A percentile compares a stretch with the other conserved stretches of the same genome.
These are phyloP conservation scores for Fusarium sp. DNA, from an alignment of 2,329 filamentous ascomycete species.

Conservation along the genomic window DNA sequence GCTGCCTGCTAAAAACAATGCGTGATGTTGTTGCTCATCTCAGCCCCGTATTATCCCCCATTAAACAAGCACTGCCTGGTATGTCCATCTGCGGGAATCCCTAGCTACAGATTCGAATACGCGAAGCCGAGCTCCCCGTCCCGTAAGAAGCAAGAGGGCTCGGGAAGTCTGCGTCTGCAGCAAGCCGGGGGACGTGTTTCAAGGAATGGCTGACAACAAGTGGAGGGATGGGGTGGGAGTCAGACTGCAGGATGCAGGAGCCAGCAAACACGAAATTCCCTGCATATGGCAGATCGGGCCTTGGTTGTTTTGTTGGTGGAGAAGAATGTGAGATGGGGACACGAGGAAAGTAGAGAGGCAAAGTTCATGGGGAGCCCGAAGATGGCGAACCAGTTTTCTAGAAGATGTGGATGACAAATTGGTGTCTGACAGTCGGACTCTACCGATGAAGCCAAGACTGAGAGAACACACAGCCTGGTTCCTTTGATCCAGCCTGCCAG, in stretches of 20 bases:
- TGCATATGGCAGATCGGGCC: slow-evolving; percentile 32
- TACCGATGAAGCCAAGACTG: slow-evolving; percentile 11
- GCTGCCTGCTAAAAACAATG: slow-evolving; percentile 12
- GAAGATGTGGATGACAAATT: slow-evolving; percentile 40
- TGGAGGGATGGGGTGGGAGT: not conserved
- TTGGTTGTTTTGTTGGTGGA: slow-evolving; percentile 16
- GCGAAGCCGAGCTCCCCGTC: slow-evolving; percentile 24
- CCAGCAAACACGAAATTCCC: slow-evolving; percentile 7
- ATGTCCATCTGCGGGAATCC: slow-evolving; percentile 22
- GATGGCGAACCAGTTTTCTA: slow-evolving; percentile 34
- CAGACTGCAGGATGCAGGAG: slow-evolving; percentile 10
- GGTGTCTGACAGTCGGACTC: slow-evolving; percentile 6
- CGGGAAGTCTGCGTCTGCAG: slow-evolving; percentile 24
- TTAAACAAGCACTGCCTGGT: slow-evolving; percentile 27
- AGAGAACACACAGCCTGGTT: not conserved
- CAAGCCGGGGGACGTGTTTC: slow-evolving; percentile 18
- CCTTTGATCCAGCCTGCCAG: not conserved
- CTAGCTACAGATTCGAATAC: slow-evolving; percentile 25
- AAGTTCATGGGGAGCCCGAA: not conserved
- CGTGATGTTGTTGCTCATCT: not conserved
- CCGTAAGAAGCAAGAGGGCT: slow-evolving; percentile 19
- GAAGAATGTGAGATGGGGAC: slow-evolving; percentile 8
- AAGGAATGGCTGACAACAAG: slow-evolving; percentile 1
- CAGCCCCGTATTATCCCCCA: not conserved
- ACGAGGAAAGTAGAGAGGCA: slow-evolving; percentile 19